Percentiles rank a stretch among this genome's conserved stretches.
Evolutionary conservation across 2,329 filamentous ascomycete species (phyloP).

Genomic region (Fusarium euwallaceae): DNA sequence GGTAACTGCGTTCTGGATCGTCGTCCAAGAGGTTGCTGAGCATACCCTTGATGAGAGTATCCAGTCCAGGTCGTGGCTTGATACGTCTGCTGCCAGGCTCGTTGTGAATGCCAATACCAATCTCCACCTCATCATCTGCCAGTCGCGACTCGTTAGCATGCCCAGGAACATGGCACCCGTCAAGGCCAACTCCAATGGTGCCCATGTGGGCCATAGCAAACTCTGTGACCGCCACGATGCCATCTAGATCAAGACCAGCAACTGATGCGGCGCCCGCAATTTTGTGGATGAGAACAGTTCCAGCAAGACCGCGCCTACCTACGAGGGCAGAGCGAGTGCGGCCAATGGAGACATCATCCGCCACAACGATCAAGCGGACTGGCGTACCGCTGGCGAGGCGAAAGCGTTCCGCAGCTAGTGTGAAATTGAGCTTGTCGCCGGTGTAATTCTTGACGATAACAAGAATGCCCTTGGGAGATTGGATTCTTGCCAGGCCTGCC

Average conservation of each 20-base stretch:
- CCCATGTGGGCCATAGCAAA: conserved; percentile 3
- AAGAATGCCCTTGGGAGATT: conserved; percentile 9
- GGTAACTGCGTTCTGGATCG: conserved; percentile 8
- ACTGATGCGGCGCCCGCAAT: conserved; percentile 14
- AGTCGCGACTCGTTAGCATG: neutral
- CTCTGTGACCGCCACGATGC: neutral
- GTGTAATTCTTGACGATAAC: conserved; percentile 82
- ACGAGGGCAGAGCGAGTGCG: conserved; percentile 10
- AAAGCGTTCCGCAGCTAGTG: conserved; percentile 80
- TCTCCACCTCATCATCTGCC: conserved; percentile 6
- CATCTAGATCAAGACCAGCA: neutral
- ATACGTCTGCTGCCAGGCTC: conserved; percentile 11
- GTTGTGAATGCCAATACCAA: conserved; percentile 18
- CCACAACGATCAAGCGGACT: conserved; percentile 77
- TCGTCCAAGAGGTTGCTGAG: neutral
- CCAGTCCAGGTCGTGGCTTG: neutral
- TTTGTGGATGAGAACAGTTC: conserved; percentile 18
- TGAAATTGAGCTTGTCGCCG: conserved; percentile 80
- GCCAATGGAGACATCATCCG: conserved; percentile 21
- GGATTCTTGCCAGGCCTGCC: neutral
- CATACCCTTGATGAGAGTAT: conserved; percentile 4
- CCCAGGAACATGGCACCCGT: conserved; percentile 6
- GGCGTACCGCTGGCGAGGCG: conserved; percentile 67
- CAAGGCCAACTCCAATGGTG: conserved; percentile 16
- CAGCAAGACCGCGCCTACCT: conserved; percentile 23